Base-by-base conservation (phyloP, 2,329 filamentous ascomycete species). In the Sporothrix schenckii region DNA sequence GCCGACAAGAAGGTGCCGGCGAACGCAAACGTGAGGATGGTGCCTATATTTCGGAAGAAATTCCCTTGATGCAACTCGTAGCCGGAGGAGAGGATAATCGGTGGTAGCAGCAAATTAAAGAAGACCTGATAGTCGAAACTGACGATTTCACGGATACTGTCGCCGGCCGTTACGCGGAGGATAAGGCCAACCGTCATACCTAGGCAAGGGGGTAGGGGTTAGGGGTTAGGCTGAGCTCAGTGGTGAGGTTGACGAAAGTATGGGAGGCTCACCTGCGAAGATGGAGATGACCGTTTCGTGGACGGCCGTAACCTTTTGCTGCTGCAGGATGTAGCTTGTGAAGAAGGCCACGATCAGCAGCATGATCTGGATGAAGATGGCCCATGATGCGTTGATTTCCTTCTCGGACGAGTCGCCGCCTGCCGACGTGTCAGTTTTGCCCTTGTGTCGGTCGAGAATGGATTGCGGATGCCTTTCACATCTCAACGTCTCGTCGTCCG, bases 81-180 rank as follows among this genome's bases (percentile, higher is more conserved):
- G 69, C 95, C 95, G 19, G 94, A 97, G 19, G 94, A 94, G 39
- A 99, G 86, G 79, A 99, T 99, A 78, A 99, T 99, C 70, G 95
- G 95, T 50, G 95, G 95, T n/a, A 99, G 91, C 14, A 99, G 88
- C 60, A 99, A 88, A 80, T 99, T 99, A 86, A 99, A 99, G 85
- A 99, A 99, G 84, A 98, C 97, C 79, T 98, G 94, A 80, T 97
- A 97, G 83, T 98, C 92, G 84, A 99, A 99, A 80, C 91, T 97
- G 77, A 99, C 93, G 74, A 92, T 89, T 78, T 92, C 92, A 79
- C 94, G 91, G 76, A 99, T 93, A 73, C 91, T 92, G 73, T 92
- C 90, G 74, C 91, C 90, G 68, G 91, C 90, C 56, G 89, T 92
- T 73, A 97, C 83, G 77, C 95, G 88, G 71, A 99, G 89, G 72